Conservation (phyloP, 371 early-diverging fungal genomes). For the Dinochytrium kinnereticum region DNA sequence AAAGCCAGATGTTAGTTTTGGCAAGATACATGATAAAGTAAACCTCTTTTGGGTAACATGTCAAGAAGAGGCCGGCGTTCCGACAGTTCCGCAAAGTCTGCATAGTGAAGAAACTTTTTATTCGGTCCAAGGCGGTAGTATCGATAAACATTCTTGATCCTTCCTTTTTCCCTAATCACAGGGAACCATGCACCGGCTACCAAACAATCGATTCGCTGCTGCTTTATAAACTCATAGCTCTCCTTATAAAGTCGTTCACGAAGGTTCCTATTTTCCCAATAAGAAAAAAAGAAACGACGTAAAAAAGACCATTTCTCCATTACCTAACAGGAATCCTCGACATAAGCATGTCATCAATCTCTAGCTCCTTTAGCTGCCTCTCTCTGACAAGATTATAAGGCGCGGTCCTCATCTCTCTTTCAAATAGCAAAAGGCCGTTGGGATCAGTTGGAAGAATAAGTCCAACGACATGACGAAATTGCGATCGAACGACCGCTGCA, state of each 20-base stretch:
- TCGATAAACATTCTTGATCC: conserved; percentile 42
- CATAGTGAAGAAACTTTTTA: conserved; percentile 66
- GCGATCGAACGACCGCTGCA: conserved; percentile 41
- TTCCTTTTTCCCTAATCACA: conserved; percentile 43
- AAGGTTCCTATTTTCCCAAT: conserved; percentile 54
- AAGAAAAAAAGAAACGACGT: neutral
- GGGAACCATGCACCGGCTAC: conserved; percentile 79
- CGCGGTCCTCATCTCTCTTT: conserved; percentile 66
- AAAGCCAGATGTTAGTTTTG: conserved; percentile 40
- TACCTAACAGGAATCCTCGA: conserved; percentile 70
- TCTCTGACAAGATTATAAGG: conserved; percentile 69
- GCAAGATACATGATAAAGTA: conserved; percentile 22
- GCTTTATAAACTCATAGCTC: conserved; percentile 73
- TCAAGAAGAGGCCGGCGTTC: conserved; percentile 35
- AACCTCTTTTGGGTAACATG: conserved; percentile 50
- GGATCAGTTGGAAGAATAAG: conserved; percentile 21
- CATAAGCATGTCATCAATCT: conserved; percentile 71
- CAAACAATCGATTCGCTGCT: conserved; percentile 71
- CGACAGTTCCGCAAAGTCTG: conserved; percentile 65
- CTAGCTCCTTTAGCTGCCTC: conserved; percentile 70
- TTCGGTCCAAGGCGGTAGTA: conserved; percentile 72
- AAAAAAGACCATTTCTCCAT: neutral
- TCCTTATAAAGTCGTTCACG: conserved; percentile 66
- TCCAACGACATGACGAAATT: conserved; percentile 39
- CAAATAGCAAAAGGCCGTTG: conserved; percentile 58